Percentiles rank a stretch among this genome's conserved stretches.
Conservation (phyloP, 2,329 filamentous ascomycete genomes). For the Fusarium drepaniforme region DNA sequence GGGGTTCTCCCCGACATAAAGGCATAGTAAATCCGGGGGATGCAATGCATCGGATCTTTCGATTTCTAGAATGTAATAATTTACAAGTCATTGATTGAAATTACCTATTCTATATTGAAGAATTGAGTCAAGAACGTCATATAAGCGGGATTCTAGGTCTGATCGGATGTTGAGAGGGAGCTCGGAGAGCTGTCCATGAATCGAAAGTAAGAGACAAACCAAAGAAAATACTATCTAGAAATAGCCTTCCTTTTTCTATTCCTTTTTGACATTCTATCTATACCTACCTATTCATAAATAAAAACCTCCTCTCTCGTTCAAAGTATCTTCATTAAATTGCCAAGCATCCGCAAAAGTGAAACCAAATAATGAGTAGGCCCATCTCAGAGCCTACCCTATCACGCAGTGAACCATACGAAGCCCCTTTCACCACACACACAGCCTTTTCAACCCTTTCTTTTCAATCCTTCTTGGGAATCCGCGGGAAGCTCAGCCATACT, state of each 20-base stretch:
- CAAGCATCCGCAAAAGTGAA: neutral
- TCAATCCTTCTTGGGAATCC: slow-evolving; percentile 49
- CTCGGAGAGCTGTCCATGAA: neutral
- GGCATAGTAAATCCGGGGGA: neutral
- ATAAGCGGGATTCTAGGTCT: neutral
- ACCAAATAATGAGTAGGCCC: neutral
- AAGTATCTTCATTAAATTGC: neutral
- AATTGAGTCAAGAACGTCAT: neutral
- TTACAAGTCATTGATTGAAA: neutral
- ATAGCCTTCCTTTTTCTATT: too few species aligned
- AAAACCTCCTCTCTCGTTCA: neutral
- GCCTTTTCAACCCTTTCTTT: neutral
- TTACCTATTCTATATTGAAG: too few species aligned
- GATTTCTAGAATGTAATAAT: neutral
- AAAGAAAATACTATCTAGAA: neutral
- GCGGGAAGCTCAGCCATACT: slow-evolving; percentile 53
- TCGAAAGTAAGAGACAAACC: neutral
- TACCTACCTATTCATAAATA: too few species aligned
- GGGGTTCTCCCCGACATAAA: slow-evolving; percentile 28
- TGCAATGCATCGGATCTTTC: neutral
- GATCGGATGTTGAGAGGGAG: neutral
- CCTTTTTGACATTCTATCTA: too few species aligned
- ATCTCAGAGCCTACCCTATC: neutral
- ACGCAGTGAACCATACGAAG: neutral
- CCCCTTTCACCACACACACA: neutral